Conservation (phyloP, 768 basidiomycete genomes). For the Mrakia blollopis region DNA sequence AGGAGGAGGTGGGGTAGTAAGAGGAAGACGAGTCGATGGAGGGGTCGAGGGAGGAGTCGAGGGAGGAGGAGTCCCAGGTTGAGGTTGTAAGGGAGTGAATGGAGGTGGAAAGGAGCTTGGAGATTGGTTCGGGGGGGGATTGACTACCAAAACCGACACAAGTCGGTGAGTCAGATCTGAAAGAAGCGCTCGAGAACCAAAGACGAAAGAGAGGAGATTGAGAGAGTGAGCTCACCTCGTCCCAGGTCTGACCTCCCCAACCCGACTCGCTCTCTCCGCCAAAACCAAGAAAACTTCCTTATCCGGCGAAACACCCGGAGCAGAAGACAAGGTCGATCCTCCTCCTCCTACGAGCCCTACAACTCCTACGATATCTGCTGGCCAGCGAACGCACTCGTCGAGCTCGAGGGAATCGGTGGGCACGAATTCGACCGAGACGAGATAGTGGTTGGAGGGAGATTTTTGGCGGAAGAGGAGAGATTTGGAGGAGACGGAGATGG, state of each 20-base stretch:
- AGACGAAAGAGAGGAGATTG: constrained; percentile 62
- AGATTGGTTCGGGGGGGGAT: constrained; percentile 55
- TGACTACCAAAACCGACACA: constrained; percentile 37
- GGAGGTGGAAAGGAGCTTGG: constrained; percentile 70
- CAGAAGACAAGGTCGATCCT: constrained; percentile 24
- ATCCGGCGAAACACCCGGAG: constrained; percentile 48
- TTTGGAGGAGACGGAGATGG: neutral
- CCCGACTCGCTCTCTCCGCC: neutral
- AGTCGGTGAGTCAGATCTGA: too few species aligned
- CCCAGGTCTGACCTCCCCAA: constrained; percentile 50
- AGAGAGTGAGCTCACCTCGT: constrained; percentile 65
- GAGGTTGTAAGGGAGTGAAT: constrained; percentile 83
- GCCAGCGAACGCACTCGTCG: constrained; percentile 60
- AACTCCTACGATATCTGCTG: constrained; percentile 68
- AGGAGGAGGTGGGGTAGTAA: constrained; percentile 25
- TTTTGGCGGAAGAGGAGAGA: constrained; percentile 20
- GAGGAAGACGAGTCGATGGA: constrained; percentile 18
- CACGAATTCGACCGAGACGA: constrained; percentile 78
- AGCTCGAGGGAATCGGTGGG: constrained; percentile 68
- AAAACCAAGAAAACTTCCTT: constrained; percentile 32
- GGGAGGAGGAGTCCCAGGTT: constrained; percentile 65
- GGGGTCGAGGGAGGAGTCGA: constrained; percentile 22
- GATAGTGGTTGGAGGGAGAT: constrained; percentile 1
- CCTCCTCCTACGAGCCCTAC: constrained; percentile 55
- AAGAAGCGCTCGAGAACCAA: constrained; percentile 45